Evolutionary conservation across 495 filamentous ascomycete species (phyloP).

Genomic region (Neurospora sp.): DNA sequence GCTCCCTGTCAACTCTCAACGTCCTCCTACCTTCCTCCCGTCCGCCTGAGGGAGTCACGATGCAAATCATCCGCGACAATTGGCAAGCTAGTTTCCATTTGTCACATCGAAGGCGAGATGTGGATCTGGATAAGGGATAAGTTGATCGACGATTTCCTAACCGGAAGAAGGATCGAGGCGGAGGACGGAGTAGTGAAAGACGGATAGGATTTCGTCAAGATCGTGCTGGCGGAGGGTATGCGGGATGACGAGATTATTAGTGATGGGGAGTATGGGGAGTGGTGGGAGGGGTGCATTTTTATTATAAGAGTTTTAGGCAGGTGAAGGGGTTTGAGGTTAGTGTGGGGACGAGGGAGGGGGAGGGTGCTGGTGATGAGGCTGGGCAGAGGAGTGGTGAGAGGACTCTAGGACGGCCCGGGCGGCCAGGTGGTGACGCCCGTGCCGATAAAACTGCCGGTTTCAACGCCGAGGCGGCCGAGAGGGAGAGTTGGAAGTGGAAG

Average conservation of each 20-base stretch:
- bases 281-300: background rate
- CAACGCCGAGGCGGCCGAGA: background rate
- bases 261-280: background rate
- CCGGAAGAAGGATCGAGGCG: background rate
- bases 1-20: background rate
- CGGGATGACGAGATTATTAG: background rate
- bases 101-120: accelerated
- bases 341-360: no score
- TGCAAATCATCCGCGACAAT: background rate
- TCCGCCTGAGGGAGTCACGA: background rate
- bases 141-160: accelerated
- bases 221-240: background rate
- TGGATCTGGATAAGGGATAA: background rate
- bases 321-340: background rate
- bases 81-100: background rate
- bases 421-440: background rate
- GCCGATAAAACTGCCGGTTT: background rate
- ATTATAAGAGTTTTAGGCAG: background rate
- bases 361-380: background rate
- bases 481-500: background rate
- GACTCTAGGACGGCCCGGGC: no score
- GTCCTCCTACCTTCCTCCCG: background rate
- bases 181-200: background rate
- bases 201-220: background rate
- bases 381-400: background rate